These are phyloP conservation scores for Debaryomycetaceae sp. DNA, from an alignment of 1,139 yeast genomes.

Conservation along the genomic window DNA sequence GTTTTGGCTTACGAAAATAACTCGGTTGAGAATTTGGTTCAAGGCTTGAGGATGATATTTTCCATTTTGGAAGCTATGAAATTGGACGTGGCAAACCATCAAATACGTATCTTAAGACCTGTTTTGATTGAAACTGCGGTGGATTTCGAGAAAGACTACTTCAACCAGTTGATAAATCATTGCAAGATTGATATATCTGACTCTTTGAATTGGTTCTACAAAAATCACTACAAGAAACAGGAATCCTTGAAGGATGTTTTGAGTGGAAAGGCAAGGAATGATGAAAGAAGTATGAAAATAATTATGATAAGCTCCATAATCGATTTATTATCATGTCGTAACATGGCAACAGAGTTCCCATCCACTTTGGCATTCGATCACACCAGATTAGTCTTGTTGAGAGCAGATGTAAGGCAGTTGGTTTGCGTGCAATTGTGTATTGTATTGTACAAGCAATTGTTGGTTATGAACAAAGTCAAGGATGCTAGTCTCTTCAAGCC, in stretches of 20 bases:
- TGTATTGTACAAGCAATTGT: constrained; percentile 69
- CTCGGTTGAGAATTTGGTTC: constrained; percentile 59
- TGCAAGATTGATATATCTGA: constrained; percentile 65
- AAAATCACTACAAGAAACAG: constrained; percentile 26
- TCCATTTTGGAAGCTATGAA: constrained; percentile 95
- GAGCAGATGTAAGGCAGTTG: constrained; percentile 84
- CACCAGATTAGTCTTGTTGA: constrained; percentile 67
- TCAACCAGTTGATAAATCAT: constrained; percentile 64
- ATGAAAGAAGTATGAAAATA: constrained; percentile 26
- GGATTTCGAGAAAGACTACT: constrained; percentile 89
- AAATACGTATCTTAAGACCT: constrained; percentile 80
- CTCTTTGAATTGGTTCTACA: constrained; percentile 69
- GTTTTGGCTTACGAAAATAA: constrained; percentile 55
- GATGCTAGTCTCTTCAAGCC: constrained; percentile 22
- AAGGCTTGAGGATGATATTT: constrained; percentile 75
- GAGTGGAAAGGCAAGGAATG: constrained; percentile 3
- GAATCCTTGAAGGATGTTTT: constrained; percentile 6
- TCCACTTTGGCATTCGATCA: constrained; percentile 86
- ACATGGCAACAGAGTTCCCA: constrained; percentile 82
- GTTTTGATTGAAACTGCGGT: constrained; percentile 83
- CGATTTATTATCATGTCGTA: constrained; percentile 68
- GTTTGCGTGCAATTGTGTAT: constrained; percentile 77
- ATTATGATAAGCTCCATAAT: constrained; percentile 50
- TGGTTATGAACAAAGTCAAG: constrained; percentile 35
- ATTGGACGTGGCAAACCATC: constrained; percentile 92